Conservation (phyloP, 306 rosid species). For the Canavalia gladiata region DNA sequence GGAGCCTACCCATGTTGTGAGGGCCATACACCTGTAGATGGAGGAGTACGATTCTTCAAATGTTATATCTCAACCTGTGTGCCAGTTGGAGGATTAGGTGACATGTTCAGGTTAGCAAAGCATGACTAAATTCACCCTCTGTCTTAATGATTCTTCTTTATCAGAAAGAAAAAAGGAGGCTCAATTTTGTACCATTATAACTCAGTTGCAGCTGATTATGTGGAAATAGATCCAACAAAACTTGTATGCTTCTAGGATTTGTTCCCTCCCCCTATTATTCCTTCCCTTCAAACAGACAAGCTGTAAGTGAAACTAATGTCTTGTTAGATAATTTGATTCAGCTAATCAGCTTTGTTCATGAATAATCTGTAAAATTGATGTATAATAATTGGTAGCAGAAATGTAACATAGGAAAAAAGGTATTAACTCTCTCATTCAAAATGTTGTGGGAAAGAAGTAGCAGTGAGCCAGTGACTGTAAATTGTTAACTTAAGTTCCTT, state of each 20-base stretch:
- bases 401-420: not conserved
- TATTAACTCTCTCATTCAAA: conserved; percentile 12
- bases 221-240: conserved; percentile 16
- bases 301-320: conserved; percentile 4
- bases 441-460: conserved; percentile 22
- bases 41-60: conserved; percentile 88
- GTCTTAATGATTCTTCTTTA: conserved; percentile 10
- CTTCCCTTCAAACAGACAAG: no score
- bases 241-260: conserved; percentile 34
- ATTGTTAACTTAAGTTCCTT: conserved; percentile 28
- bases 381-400: not conserved
- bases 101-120: conserved; percentile 77
- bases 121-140: not conserved
- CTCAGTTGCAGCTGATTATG: conserved; percentile 30
- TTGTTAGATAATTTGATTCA: not conserved
- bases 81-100: conserved; percentile 62
- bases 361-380: not conserved
- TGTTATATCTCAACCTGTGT: conserved; percentile 75
- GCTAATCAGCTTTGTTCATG: not conserved
- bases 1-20: conserved; percentile 88
- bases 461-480: not conserved
- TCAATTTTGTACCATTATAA: conserved; percentile 32
- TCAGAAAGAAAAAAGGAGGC: conserved; percentile 10
- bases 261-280: not conserved
- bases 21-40: conserved; percentile 69